A percentile compares a stretch with the other conserved stretches of the same genome.
Conservation (phyloP, 805 yeast species). For the Hermanozyma aechmeae region DNA sequence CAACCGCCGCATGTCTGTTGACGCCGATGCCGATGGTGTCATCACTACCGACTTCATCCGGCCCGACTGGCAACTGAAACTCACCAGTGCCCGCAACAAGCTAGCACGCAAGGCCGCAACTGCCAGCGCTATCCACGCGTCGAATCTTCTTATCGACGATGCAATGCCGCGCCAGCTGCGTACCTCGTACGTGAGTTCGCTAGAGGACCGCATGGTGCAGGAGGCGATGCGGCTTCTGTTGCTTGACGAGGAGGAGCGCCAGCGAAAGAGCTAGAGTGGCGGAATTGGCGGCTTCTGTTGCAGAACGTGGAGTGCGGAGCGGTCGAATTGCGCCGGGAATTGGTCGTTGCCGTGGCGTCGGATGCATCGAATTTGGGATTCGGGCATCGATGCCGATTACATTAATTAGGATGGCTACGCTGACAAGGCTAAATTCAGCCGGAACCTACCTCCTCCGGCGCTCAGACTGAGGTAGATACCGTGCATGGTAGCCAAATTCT, state of each 20-base stretch:
- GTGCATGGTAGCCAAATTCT: too few relatives aligned
- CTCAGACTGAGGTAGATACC: too few relatives aligned
- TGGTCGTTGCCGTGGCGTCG: too few relatives aligned
- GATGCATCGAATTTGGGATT: too few relatives aligned
- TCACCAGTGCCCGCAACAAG: constrained; percentile 62
- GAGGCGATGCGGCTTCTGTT: constrained; percentile 74
- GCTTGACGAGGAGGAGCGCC: constrained; percentile 57
- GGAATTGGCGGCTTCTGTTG: too few relatives aligned
- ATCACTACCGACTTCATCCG: constrained; percentile 74
- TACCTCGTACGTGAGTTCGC: constrained; percentile 11
- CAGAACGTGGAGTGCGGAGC: too few relatives aligned
- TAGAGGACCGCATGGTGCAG: constrained; percentile 69
- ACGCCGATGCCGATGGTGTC: constrained; percentile 61
- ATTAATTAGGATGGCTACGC: too few relatives aligned
- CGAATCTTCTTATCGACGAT: constrained; percentile 52
- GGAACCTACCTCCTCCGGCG: too few relatives aligned
- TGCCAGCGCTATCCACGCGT: constrained; percentile 88
- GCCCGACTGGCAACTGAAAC: constrained; percentile 85
- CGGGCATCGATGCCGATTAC: too few relatives aligned
- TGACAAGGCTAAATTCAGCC: too few relatives aligned
- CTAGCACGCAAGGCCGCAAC: constrained; percentile 85
- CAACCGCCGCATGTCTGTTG: constrained; percentile 10
- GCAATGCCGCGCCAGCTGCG: constrained; percentile 3
- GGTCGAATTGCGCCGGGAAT: too few relatives aligned
- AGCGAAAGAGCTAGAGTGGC: too few relatives aligned